A percentile compares a stretch with the other conserved stretches of the same genome.
phyloP scores from a whole-genome alignment of 768 basidiomycete genomes.

The Russula abietina region DNA sequence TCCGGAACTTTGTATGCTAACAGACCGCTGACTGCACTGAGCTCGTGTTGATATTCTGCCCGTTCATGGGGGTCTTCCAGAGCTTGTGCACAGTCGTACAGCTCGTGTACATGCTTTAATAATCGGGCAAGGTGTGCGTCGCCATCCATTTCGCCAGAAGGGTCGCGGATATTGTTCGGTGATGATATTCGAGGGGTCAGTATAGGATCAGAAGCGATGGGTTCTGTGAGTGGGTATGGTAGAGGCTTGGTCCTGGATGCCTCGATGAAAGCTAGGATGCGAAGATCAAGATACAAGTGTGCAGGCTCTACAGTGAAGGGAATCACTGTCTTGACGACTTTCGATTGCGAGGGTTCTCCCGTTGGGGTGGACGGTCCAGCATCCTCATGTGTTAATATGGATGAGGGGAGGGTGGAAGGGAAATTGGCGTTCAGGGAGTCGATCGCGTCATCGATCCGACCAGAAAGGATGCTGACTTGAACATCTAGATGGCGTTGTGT shows the following conservation, averaged over 20 bases:
- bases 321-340: conserved; percentile 43
- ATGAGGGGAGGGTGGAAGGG: conserved; percentile 55
- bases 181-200: conserved; percentile 18
- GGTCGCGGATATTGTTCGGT: conserved; percentile 27
- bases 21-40: conserved; percentile 67
- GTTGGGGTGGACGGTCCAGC: background rate
- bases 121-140: conserved; percentile 45
- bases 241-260: conserved; percentile 70
- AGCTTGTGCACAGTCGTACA: conserved; percentile 55
- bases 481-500: conserved; percentile 49
- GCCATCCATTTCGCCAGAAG: conserved; percentile 28
- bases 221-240: conserved; percentile 32
- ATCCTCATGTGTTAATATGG: background rate
- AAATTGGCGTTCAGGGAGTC: conserved; percentile 64
- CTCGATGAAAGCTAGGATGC: conserved; percentile 84
- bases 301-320: conserved; percentile 64
- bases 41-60: conserved; percentile 58
- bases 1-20: conserved; percentile 83
- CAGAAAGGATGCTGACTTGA: conserved; percentile 60
- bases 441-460: conserved; percentile 68
- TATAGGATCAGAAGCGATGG: conserved; percentile 11
- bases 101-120: conserved; percentile 55
- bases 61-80: conserved; percentile 53
- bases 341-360: conserved; percentile 29
- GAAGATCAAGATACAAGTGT: conserved; percentile 78